phyloP scores from a whole-genome alignment of 1,284 basidiomycete genomes.

The Entoloma clypeatum region DNA sequence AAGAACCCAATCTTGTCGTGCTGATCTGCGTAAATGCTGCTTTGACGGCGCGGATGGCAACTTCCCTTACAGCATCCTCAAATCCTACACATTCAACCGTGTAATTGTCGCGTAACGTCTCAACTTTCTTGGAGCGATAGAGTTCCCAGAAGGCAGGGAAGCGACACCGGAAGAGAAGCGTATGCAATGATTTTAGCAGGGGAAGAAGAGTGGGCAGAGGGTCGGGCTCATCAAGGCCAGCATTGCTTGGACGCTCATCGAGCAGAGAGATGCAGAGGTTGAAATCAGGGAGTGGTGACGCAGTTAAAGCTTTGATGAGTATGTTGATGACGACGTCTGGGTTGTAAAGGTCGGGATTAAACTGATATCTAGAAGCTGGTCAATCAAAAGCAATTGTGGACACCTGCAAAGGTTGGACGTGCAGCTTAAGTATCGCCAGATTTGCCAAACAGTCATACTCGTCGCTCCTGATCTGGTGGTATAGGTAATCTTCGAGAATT shows the following conservation, averaged over 20 bases:
- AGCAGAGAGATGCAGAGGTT: conserved; percentile 89
- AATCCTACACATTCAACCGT: conserved; percentile 80
- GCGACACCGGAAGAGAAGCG: conserved; percentile 80
- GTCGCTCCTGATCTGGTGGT: conserved; percentile 84
- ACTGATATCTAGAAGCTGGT: conserved; percentile 74
- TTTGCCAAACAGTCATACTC: conserved; percentile 95
- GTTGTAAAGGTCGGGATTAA: conserved; percentile 92
- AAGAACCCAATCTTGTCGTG: conserved; percentile 63
- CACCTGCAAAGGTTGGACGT: conserved; percentile 6
- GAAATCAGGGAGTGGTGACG: conserved; percentile 86
- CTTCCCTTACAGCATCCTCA: conserved; percentile 74
- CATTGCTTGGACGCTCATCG: conserved; percentile 64
- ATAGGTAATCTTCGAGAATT: conserved; percentile 93
- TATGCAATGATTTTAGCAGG: conserved; percentile 69
- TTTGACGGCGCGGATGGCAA: conserved; percentile 73
- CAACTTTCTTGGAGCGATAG: conserved; percentile 65
- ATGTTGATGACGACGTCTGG: conserved; percentile 92
- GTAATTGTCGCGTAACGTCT: conserved; percentile 77
- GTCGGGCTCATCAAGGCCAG: conserved; percentile 75
- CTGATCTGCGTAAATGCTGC: conserved; percentile 78
- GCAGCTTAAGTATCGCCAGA: conserved; percentile 86
- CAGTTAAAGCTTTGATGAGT: conserved; percentile 86
- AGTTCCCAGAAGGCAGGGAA: conserved; percentile 88
- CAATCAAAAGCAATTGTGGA: conserved; percentile 4
- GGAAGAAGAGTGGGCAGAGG: conserved; percentile 75